Conservation (phyloP, 345 rosid species). For the Clarkia xantiana region DNA sequence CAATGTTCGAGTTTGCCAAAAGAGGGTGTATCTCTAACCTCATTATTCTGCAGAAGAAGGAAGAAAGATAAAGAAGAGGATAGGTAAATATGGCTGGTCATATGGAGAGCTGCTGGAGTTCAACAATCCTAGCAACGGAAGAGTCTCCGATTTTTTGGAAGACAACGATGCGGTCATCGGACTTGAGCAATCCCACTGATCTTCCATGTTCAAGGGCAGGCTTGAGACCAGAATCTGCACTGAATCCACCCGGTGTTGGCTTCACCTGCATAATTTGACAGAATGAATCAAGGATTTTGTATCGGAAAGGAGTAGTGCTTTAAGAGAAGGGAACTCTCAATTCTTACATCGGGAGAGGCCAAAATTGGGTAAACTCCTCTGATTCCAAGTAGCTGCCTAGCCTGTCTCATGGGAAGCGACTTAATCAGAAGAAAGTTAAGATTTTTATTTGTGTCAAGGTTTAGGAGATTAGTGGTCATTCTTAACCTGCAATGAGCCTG, state of each 20-base stretch:
- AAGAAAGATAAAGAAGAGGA: not conserved
- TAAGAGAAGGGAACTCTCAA: not conserved
- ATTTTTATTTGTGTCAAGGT: not conserved
- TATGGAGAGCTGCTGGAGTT: slow-evolving; percentile 7
- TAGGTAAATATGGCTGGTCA: not conserved
- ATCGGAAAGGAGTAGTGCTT: not conserved
- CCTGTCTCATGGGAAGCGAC: slow-evolving; percentile 2
- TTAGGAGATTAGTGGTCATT: not conserved
- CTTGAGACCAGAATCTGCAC: slow-evolving; percentile 13
- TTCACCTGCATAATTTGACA: not conserved
- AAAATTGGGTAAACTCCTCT: slow-evolving; percentile 16
- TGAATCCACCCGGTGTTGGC: slow-evolving; percentile 1
- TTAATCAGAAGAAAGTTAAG: not conserved
- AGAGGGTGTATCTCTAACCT: too few species aligned
- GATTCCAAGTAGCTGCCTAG: slow-evolving; percentile 17
- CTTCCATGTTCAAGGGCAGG: slow-evolving; percentile 13
- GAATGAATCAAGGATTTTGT: not conserved
- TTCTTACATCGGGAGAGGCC: slow-evolving; percentile 12
- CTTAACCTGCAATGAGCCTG: slow-evolving; percentile 12
- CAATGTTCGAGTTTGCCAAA: too few species aligned
- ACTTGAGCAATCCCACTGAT: slow-evolving; percentile 7
- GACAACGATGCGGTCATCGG: slow-evolving; percentile 12
- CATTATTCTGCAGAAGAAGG: too few species aligned
- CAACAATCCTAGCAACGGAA: slow-evolving; percentile 12
- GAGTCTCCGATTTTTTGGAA: slow-evolving; percentile 15